Evolutionary conservation across 306 rosid genomes (phyloP).

Genomic region (Fagus crenata): DNA sequence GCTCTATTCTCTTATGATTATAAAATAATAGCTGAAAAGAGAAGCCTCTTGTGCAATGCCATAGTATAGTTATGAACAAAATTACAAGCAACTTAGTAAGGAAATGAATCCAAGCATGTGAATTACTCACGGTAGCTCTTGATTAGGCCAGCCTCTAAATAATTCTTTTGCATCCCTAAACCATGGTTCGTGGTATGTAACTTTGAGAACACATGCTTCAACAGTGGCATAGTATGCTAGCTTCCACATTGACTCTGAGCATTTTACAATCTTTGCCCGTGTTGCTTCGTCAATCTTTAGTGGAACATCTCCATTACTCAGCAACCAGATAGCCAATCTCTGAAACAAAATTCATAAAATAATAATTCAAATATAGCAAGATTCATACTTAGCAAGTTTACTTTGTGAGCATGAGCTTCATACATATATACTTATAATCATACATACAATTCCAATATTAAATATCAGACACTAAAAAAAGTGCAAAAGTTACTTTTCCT

Average conservation of each 20-base stretch:
- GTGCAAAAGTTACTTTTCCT: not conserved
- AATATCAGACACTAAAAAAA: not conserved
- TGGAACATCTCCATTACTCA: conserved; percentile 51
- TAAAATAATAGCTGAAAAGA: not conserved
- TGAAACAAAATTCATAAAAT: conserved; percentile 32
- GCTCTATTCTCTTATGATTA: not conserved
- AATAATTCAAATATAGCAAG: not conserved
- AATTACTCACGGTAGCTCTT: conserved; percentile 74
- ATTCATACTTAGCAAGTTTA: not conserved
- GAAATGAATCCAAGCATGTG: conserved; percentile 10
- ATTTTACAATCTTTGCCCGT: conserved; percentile 68
- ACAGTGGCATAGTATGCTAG: conserved; percentile 72
- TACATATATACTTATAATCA: not conserved
- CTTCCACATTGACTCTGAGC: conserved; percentile 97
- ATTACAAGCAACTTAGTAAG: not conserved
- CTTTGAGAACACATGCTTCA: conserved; percentile 67
- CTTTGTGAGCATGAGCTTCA: too few relatives aligned
- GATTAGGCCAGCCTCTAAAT: conserved; percentile 90
- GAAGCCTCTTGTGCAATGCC: conserved; percentile 10
- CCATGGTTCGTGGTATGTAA: conserved; percentile 71
- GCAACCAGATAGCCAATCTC: conserved; percentile 67
- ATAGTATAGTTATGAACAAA: not conserved
- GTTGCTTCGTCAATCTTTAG: conserved; percentile 62
- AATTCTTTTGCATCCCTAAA: conserved; percentile 59
- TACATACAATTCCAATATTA: not conserved